Base-by-base conservation (phyloP, 2,329 filamentous ascomycete species). In the Cyphellophora europaea region DNA sequence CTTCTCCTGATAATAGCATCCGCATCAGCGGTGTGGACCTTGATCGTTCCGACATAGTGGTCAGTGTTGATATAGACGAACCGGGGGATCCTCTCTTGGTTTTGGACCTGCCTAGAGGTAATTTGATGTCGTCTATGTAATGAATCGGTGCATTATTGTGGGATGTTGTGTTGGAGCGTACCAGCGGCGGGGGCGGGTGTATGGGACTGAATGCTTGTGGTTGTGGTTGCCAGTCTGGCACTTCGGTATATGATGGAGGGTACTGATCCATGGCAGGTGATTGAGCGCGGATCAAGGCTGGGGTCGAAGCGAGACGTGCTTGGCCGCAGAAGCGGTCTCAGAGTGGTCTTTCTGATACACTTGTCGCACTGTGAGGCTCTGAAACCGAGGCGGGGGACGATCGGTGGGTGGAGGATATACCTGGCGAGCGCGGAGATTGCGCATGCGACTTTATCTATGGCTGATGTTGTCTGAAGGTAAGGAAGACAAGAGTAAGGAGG, bases 21-120 rank as follows among this genome's bases (percentile, higher is more conserved):
- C 82, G 75, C 41, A 82, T 85, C 36, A 91, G 69, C 11, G 83
- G 82, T 42, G 84, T 83, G 77, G 82, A 87, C 79, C 83, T 73
- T 55, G 82, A 76, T 53, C 84, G 69, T 63, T 89, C 83, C 31
- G 42, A 33, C 41, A 48, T 47, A n/a, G 45, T 38, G 27, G 38
- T 40, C 4, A 38, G 43, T 28, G 33, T 31, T 16, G 35, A 41
- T 27, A 42, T 42, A 30, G 43, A 45, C 33, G 41, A 35, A 18
- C 32, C 40, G 35, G 44, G 36, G 12, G 42, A 34, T n/a, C 21
- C 21, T 8, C 21, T 8, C n/a, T n/a, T n/a, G n/a, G n/a, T n/a
- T 27, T 42, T 41, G 30, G 43, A 45, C 33, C 44, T 36, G 16
- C 32, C 39, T 37, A 46, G 36, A 14, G 42, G 35, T 25, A n/a